Percentiles rank a stretch among this genome's conserved stretches.
Evolutionary conservation across 768 basidiomycete species (phyloP).

Genomic region (Suillus spraguei): DNA sequence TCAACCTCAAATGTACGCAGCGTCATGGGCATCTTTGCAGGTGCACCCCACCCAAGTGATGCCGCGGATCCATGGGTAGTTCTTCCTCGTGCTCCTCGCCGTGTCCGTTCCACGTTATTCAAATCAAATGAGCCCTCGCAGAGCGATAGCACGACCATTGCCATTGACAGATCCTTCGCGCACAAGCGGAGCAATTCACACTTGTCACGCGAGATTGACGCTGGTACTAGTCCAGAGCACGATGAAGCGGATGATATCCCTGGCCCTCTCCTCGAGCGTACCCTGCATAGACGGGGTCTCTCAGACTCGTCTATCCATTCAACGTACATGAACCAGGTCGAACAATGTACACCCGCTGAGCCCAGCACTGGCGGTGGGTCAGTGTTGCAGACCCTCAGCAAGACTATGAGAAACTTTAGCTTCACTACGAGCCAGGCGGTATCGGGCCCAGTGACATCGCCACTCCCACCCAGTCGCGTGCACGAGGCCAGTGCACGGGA

Average conservation of each 20-base stretch:
- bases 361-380: conserved; percentile 30
- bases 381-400: conserved; percentile 55
- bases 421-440: conserved; percentile 34
- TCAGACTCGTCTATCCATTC: conserved; percentile 94
- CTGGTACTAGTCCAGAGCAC: conserved; percentile 37
- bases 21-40: conserved; percentile 91
- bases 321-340: conserved; percentile 66
- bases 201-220: conserved; percentile 70
- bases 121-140: conserved; percentile 20
- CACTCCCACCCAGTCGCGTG: conserved; percentile 13
- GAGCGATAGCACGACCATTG: conserved; percentile 28
- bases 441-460: conserved; percentile 22
- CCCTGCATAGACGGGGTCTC: conserved; percentile 75
- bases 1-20: conserved; percentile 30
- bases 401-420: conserved; percentile 54
- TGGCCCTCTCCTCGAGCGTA: conserved; percentile 63
- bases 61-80: conserved; percentile 75
- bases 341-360: conserved; percentile 25
- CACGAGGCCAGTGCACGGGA: conserved; percentile 11
- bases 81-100: conserved; percentile 46
- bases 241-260: conserved; percentile 45
- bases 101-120: conserved; percentile 28
- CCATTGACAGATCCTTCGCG: conserved; percentile 23
- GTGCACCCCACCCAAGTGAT: conserved; percentile 58
- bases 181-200: conserved; percentile 24